Evolutionary conservation across 2,329 filamentous ascomycete species (phyloP), one percentile per base, ranked within the genome.

Genomic region (Tolypocladium tundrense): DNA sequence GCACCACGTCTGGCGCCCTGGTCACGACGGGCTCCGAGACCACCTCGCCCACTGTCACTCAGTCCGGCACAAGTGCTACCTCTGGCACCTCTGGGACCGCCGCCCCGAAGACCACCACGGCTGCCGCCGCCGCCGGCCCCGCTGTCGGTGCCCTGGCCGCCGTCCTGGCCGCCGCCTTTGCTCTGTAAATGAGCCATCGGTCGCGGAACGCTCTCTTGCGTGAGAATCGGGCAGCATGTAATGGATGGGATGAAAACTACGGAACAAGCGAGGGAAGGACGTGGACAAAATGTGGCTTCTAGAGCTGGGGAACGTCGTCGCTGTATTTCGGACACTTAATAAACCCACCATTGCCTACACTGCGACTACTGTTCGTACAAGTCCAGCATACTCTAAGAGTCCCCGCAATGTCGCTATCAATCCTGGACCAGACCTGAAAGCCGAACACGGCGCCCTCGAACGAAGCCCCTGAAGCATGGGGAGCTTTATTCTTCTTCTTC

Each of bases 61-160:
- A 16, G 24, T 31, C 45, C 5, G 40, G 31, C 35, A 53, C 57
- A 37, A 52, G 42, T 10, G 53, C 55, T 35, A 40, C 48, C 55
- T 42, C 59, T 50, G 40, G 43, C n/a, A 53, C 60, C 53, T 59
- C 58, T 31, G 43, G 42, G 37, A 37, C 51, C 16, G 39, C 31
- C 31, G 41, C 35, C 11, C 31, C 57, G 6, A 56, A 56, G 16
- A 51, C 53, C 33, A 57, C 62, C 16, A 59, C 57, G 50, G 62
- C 60, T 37, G 66, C 64, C 24, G 64, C 65, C n/a, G 45, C 61
- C n/a, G 61, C 60, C 21, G 69, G 60, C 45, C 68, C 67, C 41
- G 66, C 63, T 42, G 61, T 63, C n/a, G 69, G 68, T 27, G 62
- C 65, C 11, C 37, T 72, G 10, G 65, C 70, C 21, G 70, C 70